phyloP scores from a whole-genome alignment of 495 filamentous ascomycete species.

The Aspergillus olivimuriae region DNA sequence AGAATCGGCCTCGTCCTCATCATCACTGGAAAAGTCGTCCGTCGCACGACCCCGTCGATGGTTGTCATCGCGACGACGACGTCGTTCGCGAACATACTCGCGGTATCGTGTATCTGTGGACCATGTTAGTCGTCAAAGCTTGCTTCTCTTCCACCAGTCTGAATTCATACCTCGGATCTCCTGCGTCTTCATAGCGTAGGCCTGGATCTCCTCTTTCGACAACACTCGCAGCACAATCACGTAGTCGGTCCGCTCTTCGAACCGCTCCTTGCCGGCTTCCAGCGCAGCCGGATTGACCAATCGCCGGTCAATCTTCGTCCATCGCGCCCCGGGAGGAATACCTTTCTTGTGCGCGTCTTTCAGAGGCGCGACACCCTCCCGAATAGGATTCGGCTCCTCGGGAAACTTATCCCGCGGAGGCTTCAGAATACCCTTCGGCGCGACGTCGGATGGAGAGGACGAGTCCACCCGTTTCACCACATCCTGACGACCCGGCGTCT shows the following conservation, averaged over 20 bases:
- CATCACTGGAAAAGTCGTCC: slow-evolving; percentile 36
- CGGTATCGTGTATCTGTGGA: slow-evolving; percentile 29
- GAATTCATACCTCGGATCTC: slow-evolving; percentile 60
- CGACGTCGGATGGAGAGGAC: slow-evolving; percentile 19
- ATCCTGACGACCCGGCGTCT: slow-evolving; percentile 8
- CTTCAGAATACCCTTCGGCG: slow-evolving; percentile 68
- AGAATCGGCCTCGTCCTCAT: slow-evolving; percentile 28
- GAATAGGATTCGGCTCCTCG: slow-evolving; percentile 67
- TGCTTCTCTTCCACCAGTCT: neutral
- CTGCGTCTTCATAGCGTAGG: slow-evolving; percentile 66
- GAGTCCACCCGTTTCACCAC: slow-evolving; percentile 25
- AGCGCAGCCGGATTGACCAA: slow-evolving; percentile 80
- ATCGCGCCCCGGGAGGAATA: slow-evolving; percentile 71
- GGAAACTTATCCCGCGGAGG: slow-evolving; percentile 69
- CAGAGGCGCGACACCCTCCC: slow-evolving; percentile 82
- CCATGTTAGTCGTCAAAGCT: slow-evolving; percentile 5
- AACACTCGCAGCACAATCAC: slow-evolving; percentile 80
- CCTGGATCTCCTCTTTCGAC: slow-evolving; percentile 75
- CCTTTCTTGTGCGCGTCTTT: slow-evolving; percentile 70
- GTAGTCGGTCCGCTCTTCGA: slow-evolving; percentile 72
- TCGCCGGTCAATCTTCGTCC: slow-evolving; percentile 82
- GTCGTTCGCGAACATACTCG: slow-evolving; percentile 30
- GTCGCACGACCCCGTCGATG: slow-evolving; percentile 26
- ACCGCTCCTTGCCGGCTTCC: slow-evolving; percentile 70
- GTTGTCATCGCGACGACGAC: slow-evolving; percentile 24